Evolutionary conservation across 371 early-diverging fungal species (phyloP), one percentile per base, ranked within the genome.

Genomic region (Capniomyces stellatus): DNA sequence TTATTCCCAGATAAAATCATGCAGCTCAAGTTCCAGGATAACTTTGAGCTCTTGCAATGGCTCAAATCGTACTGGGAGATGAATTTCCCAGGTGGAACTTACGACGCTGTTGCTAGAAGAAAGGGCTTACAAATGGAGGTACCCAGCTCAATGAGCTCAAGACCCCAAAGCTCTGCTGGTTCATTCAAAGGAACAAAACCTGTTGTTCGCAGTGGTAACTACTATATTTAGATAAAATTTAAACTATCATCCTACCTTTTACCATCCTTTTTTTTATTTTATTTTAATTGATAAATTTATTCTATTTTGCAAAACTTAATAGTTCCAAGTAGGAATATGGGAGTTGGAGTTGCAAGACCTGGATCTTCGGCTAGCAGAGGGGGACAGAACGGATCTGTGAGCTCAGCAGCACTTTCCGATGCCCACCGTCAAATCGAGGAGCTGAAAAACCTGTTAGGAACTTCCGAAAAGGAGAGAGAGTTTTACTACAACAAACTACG

Each of bases 41-140:
- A 94, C 65, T 72, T 96, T 55, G 93, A 92, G 72, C 92, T 96
- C 61, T 60, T 90, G 63, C 93, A 93, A 61, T 93, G 92, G 93
- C 59, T 89, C 56, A 92, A 88, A 61, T 73, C 74, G 58, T 91
- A 64, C 57, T 91, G 89, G 91, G 91, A 92, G 56, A 67, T 71
- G 39, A 76, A 81, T 58, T 84, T 69, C 52, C 83, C 91, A 2
- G 88, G 88, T 28, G 83, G 81, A 25, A 66, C 58, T 4, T 95
- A 92, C 60, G 92, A 92, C 63, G 85, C 92, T 15, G 53, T 77
- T 10, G 79, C 67, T 18, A 78, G 91, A 24, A 79, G 93, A 43
- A 78, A 83, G 56, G 81, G 71, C 22, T 67, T 63, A 24, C 40
- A 59, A 0, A 63, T 54, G 2, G 63, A 56, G 1, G 61, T 62